Evolutionary conservation across 164 flowering plant genomes (phyloP), one percentile per base, ranked within the genome.

Genomic region (Akebia trifoliata): DNA sequence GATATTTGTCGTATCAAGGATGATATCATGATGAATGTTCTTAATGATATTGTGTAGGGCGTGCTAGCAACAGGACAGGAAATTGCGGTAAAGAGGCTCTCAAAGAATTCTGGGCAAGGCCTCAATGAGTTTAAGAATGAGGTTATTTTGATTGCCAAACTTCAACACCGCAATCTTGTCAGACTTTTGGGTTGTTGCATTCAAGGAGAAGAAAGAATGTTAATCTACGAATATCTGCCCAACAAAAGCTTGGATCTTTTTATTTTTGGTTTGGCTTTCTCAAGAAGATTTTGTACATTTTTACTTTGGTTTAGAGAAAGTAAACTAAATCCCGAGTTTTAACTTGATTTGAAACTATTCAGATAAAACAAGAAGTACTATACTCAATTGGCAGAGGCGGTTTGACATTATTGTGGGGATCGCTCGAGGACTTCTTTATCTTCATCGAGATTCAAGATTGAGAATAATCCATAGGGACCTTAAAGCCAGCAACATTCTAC

Each of bases 381-480:
- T 48, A n/a, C 17, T 77, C 12, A 54, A 65, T 21, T 77, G 78
- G 81, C 6, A 34, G 0, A 59, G 49, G 31, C 66, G 78, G 2
- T 61, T 69, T 46, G 5, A 67, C 24, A 74, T 77, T 4, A 65
- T 74, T 1, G 15, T 37, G 5, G 69, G 63, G 31, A 54, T 65
- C 18, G 64, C 63, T n/a, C 54, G 35, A 30, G 69, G 69, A 12
- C 63, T 65, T 15, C 59, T 65, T 32, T 65, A 65, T 45, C 69
- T 65, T 36, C 69, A 65, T 54, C 32, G 34, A 64, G 76, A 74
- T 57, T 77, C 81, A 1, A 66, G 74, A 61, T 32, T 75, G 2
- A 48, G 72, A 49, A 63, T 75, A 6, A 66, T 75, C 6, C 79
- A 75, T 22, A 54, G 79, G 22, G 79, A 75, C 64, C 72, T 75